A percentile compares a stretch with the other conserved stretches of the same genome.
Evolutionary conservation across 495 filamentous ascomycete genomes (phyloP).

Genomic region (Penicillium silybi): DNA sequence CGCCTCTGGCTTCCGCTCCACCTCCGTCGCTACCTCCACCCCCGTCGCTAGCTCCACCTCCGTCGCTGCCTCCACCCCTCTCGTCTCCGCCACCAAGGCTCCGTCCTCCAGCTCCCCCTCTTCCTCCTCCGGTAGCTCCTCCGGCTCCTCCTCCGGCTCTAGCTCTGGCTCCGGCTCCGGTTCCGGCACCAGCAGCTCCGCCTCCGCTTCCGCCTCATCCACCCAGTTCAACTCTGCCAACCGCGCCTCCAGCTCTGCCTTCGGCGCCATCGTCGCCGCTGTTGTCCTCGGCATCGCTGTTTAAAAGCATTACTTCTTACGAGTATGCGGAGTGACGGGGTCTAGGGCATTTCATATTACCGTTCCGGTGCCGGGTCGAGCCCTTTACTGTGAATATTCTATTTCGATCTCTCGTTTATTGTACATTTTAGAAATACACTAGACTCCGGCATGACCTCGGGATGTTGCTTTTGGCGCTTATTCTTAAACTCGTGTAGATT

Average conservation of each 20-base stretch:
- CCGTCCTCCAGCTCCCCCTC: slow-evolving; percentile 24
- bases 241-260: slow-evolving; percentile 19
- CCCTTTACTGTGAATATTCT: slow-evolving; percentile 8
- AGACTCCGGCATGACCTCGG: background rate
- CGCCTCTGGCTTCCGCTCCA: slow-evolving; percentile 4
- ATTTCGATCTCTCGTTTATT: slow-evolving; percentile 16
- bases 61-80: slow-evolving; percentile 8
- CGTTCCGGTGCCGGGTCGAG: slow-evolving; percentile 7
- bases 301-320: slow-evolving; percentile 18
- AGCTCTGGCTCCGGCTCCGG: slow-evolving; percentile 15
- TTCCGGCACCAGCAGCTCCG: slow-evolving; percentile 12
- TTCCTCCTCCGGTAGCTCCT: slow-evolving; percentile 13
- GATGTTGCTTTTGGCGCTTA: background rate
- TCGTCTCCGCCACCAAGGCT: slow-evolving; percentile 5
- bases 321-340: slow-evolving; percentile 16
- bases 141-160: slow-evolving; percentile 11
- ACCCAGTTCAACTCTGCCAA: slow-evolving; percentile 1
- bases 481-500: background rate
- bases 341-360: slow-evolving; percentile 3
- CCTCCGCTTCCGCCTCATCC: slow-evolving; percentile 9
- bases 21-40: slow-evolving; percentile 6
- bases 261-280: slow-evolving; percentile 26
- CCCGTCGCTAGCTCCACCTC: background rate
- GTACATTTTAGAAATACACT: slow-evolving; percentile 12
- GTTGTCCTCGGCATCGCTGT: slow-evolving; percentile 31